phyloP scores from a whole-genome alignment of 2,329 filamentous ascomycete genomes.

The Stemphylium lycopersici region DNA sequence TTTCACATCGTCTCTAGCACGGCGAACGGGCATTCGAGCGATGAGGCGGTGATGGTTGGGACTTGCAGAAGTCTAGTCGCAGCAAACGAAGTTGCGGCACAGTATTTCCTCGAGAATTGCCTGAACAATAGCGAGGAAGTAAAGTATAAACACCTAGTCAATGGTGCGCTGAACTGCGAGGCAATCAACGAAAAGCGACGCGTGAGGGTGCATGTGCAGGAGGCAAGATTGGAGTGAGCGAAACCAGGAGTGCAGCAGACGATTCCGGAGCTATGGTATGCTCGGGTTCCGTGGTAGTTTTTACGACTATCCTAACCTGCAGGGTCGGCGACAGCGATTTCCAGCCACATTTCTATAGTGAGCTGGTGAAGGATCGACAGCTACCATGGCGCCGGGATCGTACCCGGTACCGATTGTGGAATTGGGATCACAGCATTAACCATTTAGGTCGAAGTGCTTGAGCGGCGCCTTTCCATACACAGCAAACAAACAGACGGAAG shows the following conservation, averaged over 20 bases:
- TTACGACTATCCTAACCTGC: neutral
- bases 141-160: constrained; percentile 6
- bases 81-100: constrained; percentile 11
- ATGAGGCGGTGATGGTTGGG: constrained; percentile 1
- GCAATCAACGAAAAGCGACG: neutral
- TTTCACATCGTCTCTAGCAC: constrained; percentile 4
- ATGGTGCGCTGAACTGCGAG: constrained; percentile 10
- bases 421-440: neutral
- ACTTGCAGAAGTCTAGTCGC: constrained; percentile 1
- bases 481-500: neutral
- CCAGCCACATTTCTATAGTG: neutral
- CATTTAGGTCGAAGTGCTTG: neutral
- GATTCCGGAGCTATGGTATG: neutral
- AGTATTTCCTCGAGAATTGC: constrained; percentile 10
- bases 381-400: neutral
- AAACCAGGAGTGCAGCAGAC: neutral
- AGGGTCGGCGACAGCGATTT: constrained; percentile 3
- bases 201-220: constrained; percentile 5
- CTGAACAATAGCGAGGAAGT: neutral
- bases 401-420: neutral
- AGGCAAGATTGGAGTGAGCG: constrained; percentile 6
- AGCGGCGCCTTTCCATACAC: neutral
- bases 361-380: neutral
- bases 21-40: neutral
- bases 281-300: constrained; percentile 1